Base-by-base conservation (phyloP, 1,284 basidiomycete genomes). In the Uromyces viciae-fabae region DNA sequence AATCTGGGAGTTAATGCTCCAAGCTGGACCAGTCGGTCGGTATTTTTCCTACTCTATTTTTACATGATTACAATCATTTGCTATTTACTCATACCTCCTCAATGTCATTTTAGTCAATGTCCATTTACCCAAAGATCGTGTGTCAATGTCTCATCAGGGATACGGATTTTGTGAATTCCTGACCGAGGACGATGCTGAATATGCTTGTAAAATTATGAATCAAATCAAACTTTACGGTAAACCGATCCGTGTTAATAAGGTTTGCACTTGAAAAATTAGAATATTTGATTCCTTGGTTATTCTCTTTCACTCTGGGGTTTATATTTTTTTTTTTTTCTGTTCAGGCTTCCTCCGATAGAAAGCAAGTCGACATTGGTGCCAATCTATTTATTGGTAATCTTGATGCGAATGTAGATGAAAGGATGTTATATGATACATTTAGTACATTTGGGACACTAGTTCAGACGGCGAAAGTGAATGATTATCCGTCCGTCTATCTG, bases 191-290 rank as follows among this genome's bases (percentile, higher is more conserved):
- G 97, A 98, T 87, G 95, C 96, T 83, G 95, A 99, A 88, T 99
- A 99, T 86, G 96, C 95, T 82, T 97, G 94, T 89, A 97, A 97
- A 89, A 98, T 98, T 85, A 96, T 99, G 95, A 98, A 99, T 87
- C 96, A 98, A 88, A 98, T 99, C 86, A 99, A 99, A 87, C 88
- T 99, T 73, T 99, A 93, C 90, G 96, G 97, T 58, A 98, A 98
- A 86, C 96, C 96, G 43, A 97, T 99, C 82, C 90, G 96, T 83
- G 95, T 99, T 83, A 98, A 98, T 89, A 98, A 97, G 91, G 94
- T 93, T 83, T 85, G n/a, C n/a, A n/a, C n/a, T n/a, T n/a, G n/a
- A n/a, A n/a, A n/a, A n/a, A n/a, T 49, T n/a, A 33, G 15, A 22
- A 9, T 36, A 4, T 25, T 33, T 5, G 0, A 22, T n/a, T 31